Evolutionary conservation across 768 basidiomycete genomes (phyloP).

Genomic region (Udeniomyces megalosporus): DNA sequence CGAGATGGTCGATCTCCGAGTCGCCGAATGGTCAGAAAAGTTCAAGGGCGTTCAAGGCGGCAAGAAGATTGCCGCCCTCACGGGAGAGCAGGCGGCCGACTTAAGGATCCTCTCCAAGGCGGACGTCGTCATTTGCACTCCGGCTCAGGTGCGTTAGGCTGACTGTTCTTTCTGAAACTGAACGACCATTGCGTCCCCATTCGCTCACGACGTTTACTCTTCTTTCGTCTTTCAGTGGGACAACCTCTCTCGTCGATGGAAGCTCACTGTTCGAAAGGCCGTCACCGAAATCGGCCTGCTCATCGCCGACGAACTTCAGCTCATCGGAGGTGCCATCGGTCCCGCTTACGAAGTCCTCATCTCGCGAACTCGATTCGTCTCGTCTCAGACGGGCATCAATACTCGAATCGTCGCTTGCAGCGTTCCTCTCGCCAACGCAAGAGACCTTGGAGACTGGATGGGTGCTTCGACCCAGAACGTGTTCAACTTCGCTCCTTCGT

Average conservation of each 20-base stretch:
- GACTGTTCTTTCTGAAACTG: not conserved
- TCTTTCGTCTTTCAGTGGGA: constrained; percentile 56
- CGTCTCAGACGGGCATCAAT: constrained; percentile 72
- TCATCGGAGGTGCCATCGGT: constrained; percentile 85
- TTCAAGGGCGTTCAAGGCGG: constrained; percentile 64
- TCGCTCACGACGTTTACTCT: constrained; percentile 4
- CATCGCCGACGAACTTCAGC: constrained; percentile 89
- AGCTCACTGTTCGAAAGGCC: constrained; percentile 65
- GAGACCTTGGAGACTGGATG: constrained; percentile 95
- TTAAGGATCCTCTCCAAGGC: constrained; percentile 70
- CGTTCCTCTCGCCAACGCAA: constrained; percentile 86
- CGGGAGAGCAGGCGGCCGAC: constrained; percentile 87
- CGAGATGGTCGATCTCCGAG: constrained; percentile 88
- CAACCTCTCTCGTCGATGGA: constrained; percentile 81
- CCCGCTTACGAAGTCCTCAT: constrained; percentile 93
- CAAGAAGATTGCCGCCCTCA: constrained; percentile 83
- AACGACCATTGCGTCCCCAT: not conserved
- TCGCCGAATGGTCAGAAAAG: constrained; percentile 74
- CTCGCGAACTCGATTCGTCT: constrained; percentile 90
- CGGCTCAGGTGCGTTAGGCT: constrained; percentile 50
- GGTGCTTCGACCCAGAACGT: constrained; percentile 82
- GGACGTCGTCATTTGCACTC: constrained; percentile 88
- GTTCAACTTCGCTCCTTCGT: constrained; percentile 95
- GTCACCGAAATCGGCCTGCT: constrained; percentile 82
- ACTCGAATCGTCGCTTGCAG: constrained; percentile 90